Conservation (phyloP, 805 yeast genomes). For the Aciculoconidium aculeatum region DNA sequence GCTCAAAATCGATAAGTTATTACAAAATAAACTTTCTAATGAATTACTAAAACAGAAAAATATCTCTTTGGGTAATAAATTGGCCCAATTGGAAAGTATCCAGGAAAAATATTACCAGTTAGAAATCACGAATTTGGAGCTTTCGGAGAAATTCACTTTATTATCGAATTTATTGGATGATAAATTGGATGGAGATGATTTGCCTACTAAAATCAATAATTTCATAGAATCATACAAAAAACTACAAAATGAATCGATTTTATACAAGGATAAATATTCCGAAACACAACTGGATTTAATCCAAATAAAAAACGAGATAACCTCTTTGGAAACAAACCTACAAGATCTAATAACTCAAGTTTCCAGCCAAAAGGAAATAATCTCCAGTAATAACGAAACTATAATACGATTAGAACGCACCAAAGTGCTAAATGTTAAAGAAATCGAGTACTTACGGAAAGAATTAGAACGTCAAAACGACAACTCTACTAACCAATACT, state of each 20-base stretch:
- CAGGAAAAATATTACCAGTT: constrained; percentile 43
- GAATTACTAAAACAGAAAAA: constrained; percentile 57
- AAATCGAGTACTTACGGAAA: constrained; percentile 50
- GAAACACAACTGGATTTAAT: constrained; percentile 15
- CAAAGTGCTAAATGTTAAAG: constrained; percentile 47
- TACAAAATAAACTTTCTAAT: constrained; percentile 42
- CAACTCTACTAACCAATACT: constrained; percentile 29
- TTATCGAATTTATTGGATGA: constrained; percentile 39
- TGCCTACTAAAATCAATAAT: constrained; percentile 8
- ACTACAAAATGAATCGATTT: constrained; percentile 24
- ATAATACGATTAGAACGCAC: constrained; percentile 45
- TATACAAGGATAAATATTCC: constrained; percentile 33
- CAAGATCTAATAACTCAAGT: too few species aligned
- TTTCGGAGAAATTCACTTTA: constrained; percentile 43
- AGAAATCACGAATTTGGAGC: constrained; percentile 44
- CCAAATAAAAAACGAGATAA: constrained; percentile 5
- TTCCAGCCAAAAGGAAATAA: not conserved
- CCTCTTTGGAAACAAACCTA: constrained; percentile 9
- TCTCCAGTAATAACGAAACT: constrained; percentile 10
- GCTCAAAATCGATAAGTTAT: constrained; percentile 43
- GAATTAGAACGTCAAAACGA: constrained; percentile 39
- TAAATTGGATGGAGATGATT: constrained; percentile 11
- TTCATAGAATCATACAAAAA: constrained; percentile 33
- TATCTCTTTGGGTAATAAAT: constrained; percentile 30
- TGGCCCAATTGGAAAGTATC: constrained; percentile 33